phyloP scores from a whole-genome alignment of 805 yeast species.

The Saccharomycopsis sp. region DNA sequence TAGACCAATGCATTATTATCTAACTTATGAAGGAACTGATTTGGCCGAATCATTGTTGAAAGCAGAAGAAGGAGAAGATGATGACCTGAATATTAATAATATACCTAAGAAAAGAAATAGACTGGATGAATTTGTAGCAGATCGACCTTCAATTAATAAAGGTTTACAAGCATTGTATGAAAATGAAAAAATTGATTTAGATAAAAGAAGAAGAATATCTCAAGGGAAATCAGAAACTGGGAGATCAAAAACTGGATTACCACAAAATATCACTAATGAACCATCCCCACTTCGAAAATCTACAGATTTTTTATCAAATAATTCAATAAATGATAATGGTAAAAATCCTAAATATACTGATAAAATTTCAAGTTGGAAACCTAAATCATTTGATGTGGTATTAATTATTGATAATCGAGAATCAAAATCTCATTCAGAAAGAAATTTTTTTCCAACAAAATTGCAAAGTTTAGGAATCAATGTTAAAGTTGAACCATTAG shows the following conservation, averaged over 20 bases:
- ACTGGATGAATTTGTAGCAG: not conserved
- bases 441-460: slow-evolving; percentile 57
- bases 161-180: not conserved
- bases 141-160: not conserved
- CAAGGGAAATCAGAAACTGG: too few species aligned
- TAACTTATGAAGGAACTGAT: slow-evolving; percentile 61
- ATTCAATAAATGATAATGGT: not conserved
- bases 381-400: slow-evolving; percentile 46
- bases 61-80: slow-evolving; percentile 27
- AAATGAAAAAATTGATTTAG: not conserved
- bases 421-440: slow-evolving; percentile 52
- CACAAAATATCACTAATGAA: too few species aligned
- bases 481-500: slow-evolving; percentile 44
- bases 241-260: not conserved
- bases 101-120: not conserved
- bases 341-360: not conserved
- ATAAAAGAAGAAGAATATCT: not conserved
- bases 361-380: slow-evolving; percentile 39
- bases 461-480: slow-evolving; percentile 38
- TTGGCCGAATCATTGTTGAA: slow-evolving; percentile 48
- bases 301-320: not conserved
- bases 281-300: too few species aligned
- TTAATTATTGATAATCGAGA: slow-evolving; percentile 77
- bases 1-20: slow-evolving; percentile 45
- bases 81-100: not conserved